A percentile compares a stretch with the other conserved stretches of the same genome.
Evolutionary conservation across 2,329 filamentous ascomycete genomes (phyloP).

Genomic region (Chaetothyriales sp.): DNA sequence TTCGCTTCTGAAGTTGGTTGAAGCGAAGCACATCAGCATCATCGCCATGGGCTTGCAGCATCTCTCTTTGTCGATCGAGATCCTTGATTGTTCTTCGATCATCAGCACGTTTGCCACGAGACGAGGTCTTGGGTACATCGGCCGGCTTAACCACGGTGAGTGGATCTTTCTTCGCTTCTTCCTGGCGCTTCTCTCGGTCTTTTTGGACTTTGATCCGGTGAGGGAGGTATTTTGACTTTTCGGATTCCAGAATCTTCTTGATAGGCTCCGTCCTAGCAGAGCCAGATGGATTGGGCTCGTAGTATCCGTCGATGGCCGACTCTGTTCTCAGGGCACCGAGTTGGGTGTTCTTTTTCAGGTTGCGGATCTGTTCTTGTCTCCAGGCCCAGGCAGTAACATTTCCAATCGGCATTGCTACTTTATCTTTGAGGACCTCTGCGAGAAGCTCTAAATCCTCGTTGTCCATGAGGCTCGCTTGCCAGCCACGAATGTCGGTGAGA

Average conservation of each 20-base stretch:
- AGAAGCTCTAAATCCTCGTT: conserved; percentile 49
- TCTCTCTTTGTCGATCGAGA: conserved; percentile 79
- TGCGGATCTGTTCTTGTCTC: conserved; percentile 60
- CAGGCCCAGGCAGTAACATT: conserved; percentile 53
- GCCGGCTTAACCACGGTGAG: conserved; percentile 64
- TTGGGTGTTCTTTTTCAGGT: conserved; percentile 47
- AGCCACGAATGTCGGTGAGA: conserved; percentile 56
- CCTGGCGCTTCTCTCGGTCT: conserved; percentile 79
- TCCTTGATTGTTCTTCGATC: conserved; percentile 90
- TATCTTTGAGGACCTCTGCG: conserved; percentile 36
- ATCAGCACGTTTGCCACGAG: conserved; percentile 84
- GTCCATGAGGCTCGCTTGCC: conserved; percentile 56
- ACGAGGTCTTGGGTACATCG: conserved; percentile 72
- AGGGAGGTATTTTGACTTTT: conserved; percentile 95
- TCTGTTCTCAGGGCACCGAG: conserved; percentile 13
- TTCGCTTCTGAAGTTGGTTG: conserved; percentile 98
- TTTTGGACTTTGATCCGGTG: conserved; percentile 95
- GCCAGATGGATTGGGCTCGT: conserved; percentile 74
- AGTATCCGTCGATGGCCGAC: conserved; percentile 48
- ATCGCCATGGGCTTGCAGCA: conserved; percentile 56
- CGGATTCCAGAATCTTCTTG: conserved; percentile 89
- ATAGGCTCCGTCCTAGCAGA: conserved; percentile 83
- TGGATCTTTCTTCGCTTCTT: conserved; percentile 49
- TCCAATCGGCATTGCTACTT: conserved; percentile 37
- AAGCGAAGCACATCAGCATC: conserved; percentile 79